Evolutionary conservation across 208 protist genomes (phyloP), one percentile per base, ranked within the genome.

Genomic region (Leishmania tarentolae): DNA sequence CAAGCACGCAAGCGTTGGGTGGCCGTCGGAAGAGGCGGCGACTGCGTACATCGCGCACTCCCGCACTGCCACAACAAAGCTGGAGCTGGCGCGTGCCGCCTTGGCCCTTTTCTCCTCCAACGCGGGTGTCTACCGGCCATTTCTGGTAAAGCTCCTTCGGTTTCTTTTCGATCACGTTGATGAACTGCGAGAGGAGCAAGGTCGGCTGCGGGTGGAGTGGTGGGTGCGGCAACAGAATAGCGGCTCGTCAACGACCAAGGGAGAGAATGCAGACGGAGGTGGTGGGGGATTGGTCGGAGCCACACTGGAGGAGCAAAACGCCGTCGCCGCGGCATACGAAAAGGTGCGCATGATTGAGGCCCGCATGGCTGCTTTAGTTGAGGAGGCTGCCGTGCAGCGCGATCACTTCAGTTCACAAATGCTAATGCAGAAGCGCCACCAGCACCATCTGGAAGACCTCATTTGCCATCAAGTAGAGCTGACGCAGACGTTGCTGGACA

Each of bases 101-200:
- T 87, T 97, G 50, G 90, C 90, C 3, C 83, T 97, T n/a, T 97
- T 94, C 70, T 83, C 88, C 28, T 96, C 92, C 72, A 96, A 96
- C 84, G 75, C 91, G 19, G 91, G 92, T 6, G 83, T 85, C 42
- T 97, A 94, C 74, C 91, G 91, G 24, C 89, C 92, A 2, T 75
- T 90, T 6, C 83, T 97, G 53, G 82, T 90, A n/a, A 89, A 90
- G 66, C 83, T 93, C 3, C 83, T 97, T 31, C 78, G 84, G 17
- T 97, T 96, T 82, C 71, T 97, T 40, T 97, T 97, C 80, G 88
- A 87, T 35, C 86, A 91, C 75, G 75, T 94, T 8, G 93, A 97
- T 79, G 85, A 87, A 70, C 85, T 95, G 15, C 61, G 92, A 21
- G 84, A 92, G 42, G 86, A 92, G 73, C 79, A 82, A 47, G 77